Evolutionary conservation across 169 alveolate species (phyloP).

Genomic region (Eimeria necatrix): DNA sequence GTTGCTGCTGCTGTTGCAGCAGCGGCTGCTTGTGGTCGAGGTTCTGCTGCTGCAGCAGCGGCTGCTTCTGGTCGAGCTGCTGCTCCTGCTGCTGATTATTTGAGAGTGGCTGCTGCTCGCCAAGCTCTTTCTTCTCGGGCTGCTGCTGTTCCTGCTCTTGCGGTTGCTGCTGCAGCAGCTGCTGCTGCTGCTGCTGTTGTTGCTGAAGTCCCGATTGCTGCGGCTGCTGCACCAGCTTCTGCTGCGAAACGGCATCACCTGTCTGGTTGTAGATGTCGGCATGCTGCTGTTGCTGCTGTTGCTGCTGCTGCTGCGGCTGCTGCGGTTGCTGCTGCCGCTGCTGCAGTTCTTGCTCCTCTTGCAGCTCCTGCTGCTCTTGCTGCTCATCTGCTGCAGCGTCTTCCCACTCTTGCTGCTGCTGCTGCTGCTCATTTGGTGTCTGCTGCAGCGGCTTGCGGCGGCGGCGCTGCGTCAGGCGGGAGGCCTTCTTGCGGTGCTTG

Average conservation of each 20-base stretch:
- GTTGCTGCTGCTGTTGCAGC: not conserved
- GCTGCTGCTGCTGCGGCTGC: slow-evolving; percentile 3
- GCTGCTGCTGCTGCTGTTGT: not conserved
- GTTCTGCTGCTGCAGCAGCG: not conserved
- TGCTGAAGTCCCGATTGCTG: not conserved
- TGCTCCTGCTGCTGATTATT: not conserved
- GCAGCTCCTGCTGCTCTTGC: not conserved
- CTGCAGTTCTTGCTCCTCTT: not conserved
- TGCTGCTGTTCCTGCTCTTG: not conserved
- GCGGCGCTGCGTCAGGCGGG: not conserved
- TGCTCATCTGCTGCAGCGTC: slow-evolving; percentile 1
- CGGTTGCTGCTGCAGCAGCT: slow-evolving; percentile 8
- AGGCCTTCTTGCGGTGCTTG: not conserved
- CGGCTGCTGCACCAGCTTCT: not conserved
- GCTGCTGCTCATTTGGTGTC: not conserved
- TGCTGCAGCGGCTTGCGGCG: not conserved
- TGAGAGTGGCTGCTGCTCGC: not conserved
- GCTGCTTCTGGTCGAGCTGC: not conserved
- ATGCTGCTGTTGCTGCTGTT: slow-evolving; percentile 65
- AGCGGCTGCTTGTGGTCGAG: slow-evolving; percentile 26
- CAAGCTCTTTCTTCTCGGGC: not conserved
- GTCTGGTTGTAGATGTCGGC: not conserved
- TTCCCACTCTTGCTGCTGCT: not conserved
- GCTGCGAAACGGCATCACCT: not conserved
- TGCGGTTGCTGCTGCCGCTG: slow-evolving; percentile 18